Evolutionary conservation across 202 grass and related monocot genomes (phyloP).

Genomic region (Bolboschoenoplectus hybrid): DNA sequence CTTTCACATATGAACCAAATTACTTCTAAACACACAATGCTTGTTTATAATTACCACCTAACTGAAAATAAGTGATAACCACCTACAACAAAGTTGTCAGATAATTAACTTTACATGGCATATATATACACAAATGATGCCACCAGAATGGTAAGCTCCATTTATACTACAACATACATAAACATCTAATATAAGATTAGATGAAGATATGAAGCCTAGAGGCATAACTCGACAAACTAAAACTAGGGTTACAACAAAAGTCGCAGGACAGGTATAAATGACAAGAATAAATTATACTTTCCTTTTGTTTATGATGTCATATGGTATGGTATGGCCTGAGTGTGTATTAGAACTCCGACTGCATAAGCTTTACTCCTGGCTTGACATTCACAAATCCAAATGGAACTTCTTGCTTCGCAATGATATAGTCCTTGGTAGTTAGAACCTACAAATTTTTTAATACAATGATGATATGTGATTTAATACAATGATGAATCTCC

Average conservation of each 20-base stretch:
- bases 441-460: constrained; percentile 59
- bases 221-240: constrained; percentile 47
- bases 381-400: constrained; percentile 68
- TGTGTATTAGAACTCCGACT: constrained; percentile 83
- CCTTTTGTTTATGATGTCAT: constrained; percentile 35
- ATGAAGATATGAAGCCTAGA: constrained; percentile 45
- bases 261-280: constrained; percentile 38
- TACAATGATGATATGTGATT: not conserved
- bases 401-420: constrained; percentile 70
- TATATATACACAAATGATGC: constrained; percentile 61
- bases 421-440: constrained; percentile 89
- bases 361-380: constrained; percentile 84
- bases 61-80: constrained; percentile 13
- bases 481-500: not conserved
- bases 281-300: constrained; percentile 46
- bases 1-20: constrained; percentile 30
- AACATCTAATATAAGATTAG: constrained; percentile 46
- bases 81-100: constrained; percentile 38
- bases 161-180: constrained; percentile 42
- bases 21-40: constrained; percentile 14
- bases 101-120: constrained; percentile 67
- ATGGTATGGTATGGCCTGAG: constrained; percentile 18
- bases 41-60: not conserved
- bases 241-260: constrained; percentile 46
- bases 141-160: constrained; percentile 45